Conservation (phyloP, 2,329 filamentous ascomycete genomes). For the Dothistroma pini region DNA sequence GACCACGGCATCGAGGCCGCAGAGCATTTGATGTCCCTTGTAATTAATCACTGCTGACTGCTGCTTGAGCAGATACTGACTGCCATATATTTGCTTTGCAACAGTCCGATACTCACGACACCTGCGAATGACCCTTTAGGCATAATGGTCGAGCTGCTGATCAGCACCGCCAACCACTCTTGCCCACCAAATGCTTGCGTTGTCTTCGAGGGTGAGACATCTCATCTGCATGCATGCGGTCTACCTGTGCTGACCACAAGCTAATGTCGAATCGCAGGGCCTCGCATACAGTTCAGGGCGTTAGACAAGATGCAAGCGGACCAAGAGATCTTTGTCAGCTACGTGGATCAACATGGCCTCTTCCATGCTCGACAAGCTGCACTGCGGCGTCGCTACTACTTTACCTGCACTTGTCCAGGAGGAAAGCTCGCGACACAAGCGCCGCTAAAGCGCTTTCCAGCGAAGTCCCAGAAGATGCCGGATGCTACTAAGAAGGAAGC, state of each 20-base stretch:
- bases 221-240: background rate
- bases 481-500: background rate
- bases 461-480: background rate
- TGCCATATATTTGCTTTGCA: background rate
- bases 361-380: background rate
- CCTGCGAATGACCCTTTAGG: background rate
- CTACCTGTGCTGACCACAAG: background rate
- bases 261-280: background rate
- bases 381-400: background rate
- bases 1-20: background rate
- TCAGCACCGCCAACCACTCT: background rate
- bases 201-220: background rate
- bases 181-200: background rate
- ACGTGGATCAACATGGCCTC: background rate
- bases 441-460: background rate
- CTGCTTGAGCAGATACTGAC: background rate
- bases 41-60: background rate
- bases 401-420: background rate
- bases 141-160: background rate
- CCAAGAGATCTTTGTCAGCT: background rate
- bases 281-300: background rate
- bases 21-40: background rate
- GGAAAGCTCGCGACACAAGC: background rate
- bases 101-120: background rate
- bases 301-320: background rate